Conservation (phyloP, 768 basidiomycete genomes). For the Pleurotus citrinopileatus region DNA sequence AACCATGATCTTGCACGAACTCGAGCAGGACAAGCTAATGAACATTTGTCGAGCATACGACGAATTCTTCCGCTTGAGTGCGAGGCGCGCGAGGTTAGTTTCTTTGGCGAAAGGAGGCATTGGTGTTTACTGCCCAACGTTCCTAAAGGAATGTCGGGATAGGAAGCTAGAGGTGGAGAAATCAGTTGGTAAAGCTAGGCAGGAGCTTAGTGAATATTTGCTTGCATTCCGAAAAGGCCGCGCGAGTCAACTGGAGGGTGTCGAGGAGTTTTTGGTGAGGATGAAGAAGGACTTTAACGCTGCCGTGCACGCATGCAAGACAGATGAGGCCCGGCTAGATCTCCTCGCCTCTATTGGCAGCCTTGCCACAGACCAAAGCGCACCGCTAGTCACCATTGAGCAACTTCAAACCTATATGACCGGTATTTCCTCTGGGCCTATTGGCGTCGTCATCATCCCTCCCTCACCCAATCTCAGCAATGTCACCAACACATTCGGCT, state of each 20-base stretch:
- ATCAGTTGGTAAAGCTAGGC: not conserved
- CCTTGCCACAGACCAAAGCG: not conserved
- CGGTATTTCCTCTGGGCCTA: not conserved
- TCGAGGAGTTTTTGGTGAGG: not conserved
- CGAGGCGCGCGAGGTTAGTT: not conserved
- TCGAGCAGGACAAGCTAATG: constrained; percentile 4
- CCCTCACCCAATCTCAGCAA: constrained; percentile 2
- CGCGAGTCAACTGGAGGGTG: not conserved
- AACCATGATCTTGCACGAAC: not conserved
- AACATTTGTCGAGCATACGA: constrained; percentile 5
- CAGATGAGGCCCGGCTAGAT: constrained; percentile 11
- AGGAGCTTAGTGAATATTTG: not conserved
- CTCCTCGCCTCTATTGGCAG: not conserved
- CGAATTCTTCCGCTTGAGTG: constrained; percentile 4
- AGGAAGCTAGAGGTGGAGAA: constrained; percentile 4
- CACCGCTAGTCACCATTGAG: constrained; percentile 2
- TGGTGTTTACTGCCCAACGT: constrained; percentile 2
- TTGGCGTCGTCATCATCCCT: constrained; percentile 12
- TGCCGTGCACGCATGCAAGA: not conserved
- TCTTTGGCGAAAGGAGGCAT: not conserved
- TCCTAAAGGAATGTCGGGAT: not conserved
- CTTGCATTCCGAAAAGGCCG: constrained; percentile 1
- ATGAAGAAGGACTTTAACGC: not conserved
- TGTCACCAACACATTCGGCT: constrained; percentile 4
- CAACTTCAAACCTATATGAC: not conserved